Conservation (phyloP, 257 asterid genomes). For the Solanum okadae region DNA sequence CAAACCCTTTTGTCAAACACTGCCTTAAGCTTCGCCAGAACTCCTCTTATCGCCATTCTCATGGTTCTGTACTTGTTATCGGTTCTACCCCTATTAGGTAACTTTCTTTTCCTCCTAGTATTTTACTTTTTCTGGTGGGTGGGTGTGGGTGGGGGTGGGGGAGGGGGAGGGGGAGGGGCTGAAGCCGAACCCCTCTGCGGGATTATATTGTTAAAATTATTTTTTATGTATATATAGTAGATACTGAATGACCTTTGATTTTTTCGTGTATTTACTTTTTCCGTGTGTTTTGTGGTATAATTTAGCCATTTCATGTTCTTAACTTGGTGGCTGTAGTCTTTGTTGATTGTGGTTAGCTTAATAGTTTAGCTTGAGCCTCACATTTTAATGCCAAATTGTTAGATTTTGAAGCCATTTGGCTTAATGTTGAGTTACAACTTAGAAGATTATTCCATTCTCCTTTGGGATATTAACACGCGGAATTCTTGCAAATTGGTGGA, state of each 20-base stretch:
- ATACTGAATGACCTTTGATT: no score
- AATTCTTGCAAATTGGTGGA: not conserved
- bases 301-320: not conserved
- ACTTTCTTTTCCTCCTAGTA: not conserved
- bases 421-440: not conserved
- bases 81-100: conserved; percentile 84
- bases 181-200: no score
- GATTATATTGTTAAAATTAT: no score
- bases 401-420: no score
- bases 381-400: not conserved
- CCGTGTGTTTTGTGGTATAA: not conserved
- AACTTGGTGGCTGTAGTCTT: not conserved
- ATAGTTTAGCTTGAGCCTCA: not conserved
- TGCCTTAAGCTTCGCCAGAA: conserved; percentile 81
- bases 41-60: conserved; percentile 72
- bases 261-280: no score
- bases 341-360: not conserved
- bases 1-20: conserved; percentile 87
- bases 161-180: no score
- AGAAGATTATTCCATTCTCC: not conserved
- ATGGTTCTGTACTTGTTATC: conserved; percentile 68
- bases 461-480: not conserved
- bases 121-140: not conserved
- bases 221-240: no score
- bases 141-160: not conserved